These are phyloP conservation scores for Logfia minima DNA, from an alignment of 129 eudicot genomes.

Conservation along the genomic window DNA sequence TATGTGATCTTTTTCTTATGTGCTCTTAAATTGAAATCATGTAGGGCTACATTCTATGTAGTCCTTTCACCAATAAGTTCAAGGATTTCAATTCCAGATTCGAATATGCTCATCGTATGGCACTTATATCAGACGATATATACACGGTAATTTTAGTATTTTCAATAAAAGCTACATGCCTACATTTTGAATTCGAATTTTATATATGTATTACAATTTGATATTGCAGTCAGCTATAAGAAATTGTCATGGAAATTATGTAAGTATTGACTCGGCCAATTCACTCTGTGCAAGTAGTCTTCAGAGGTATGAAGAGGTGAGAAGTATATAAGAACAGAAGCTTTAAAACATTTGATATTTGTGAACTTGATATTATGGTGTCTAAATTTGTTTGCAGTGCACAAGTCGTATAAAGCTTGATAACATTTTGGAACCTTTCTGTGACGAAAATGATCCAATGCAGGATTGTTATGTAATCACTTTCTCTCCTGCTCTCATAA, in stretches of 20 bases:
- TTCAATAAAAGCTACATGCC: neutral
- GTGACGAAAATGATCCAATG: slow-evolving; percentile 15
- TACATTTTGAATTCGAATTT: neutral
- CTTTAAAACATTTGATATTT: neutral
- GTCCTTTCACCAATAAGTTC: slow-evolving; percentile 24
- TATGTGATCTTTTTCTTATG: neutral
- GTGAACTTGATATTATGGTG: neutral
- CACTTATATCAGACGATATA: slow-evolving; percentile 34
- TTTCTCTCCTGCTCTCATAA: neutral
- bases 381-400: slow-evolving; percentile 13
- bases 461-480: neutral
- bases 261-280: neutral
- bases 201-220: neutral
- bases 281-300: slow-evolving; percentile 11
- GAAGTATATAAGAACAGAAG: neutral
- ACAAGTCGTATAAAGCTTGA: slow-evolving; percentile 3
- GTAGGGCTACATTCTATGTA: slow-evolving; percentile 30
- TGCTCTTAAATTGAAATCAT: neutral
- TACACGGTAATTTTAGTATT: slow-evolving; percentile 16
- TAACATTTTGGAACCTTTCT: slow-evolving; percentile 22
- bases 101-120: slow-evolving; percentile 26
- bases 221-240: slow-evolving; percentile 11
- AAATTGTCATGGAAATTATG: slow-evolving; percentile 22
- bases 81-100: slow-evolving; percentile 27
- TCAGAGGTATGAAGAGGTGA: slow-evolving; percentile 17